Base-by-base conservation (phyloP, 179 eudicot genomes). In the Camellia oleifera region DNA sequence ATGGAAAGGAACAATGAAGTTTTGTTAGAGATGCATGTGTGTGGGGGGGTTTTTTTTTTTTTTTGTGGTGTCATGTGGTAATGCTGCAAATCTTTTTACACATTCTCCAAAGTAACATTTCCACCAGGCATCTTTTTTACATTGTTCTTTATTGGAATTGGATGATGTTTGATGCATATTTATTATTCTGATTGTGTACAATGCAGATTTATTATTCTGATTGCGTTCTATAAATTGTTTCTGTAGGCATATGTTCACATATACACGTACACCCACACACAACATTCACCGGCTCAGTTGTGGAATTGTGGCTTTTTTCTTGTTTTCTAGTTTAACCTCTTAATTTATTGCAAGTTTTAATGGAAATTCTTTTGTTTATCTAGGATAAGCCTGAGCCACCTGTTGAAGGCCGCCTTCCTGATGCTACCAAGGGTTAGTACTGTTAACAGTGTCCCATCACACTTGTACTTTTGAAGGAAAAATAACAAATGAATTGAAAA, bases 341-440 rank as follows among this genome's bases (percentile, higher is more conserved):
- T 20, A 40, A 17, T 10, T 7, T 4, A 48, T 48, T 48, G 5
- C 7, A 40, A 32, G 50, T 11, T 68, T 20, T 40, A 57, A 69
- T 7, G 45, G 7, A 6, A 56, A 58, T 54, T 11, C 3, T n/a
- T 78, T 14, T 61, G n/a, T 58, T 46, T 10, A 65, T 54, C 58
- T 88, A 93, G 97, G 97, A 94, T 89, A 89, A 88, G 83, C 74
- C 82, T 12, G 94, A 91, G 82, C 90, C 97, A 52, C 98, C 98
- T 45, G 76, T 81, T n/a, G 98, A 94, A 83, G 98, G 98, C 44
- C 98, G 98, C 76, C 90, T 94, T 61, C 98, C 98, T 79, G 92
- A 92, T 90, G 98, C 97, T 72, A 89, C 87, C n/a, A 87, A 91
- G 87, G 98, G 98, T 93, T 44, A 69, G 72, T 61, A 57, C 54